Conservation (phyloP, 768 basidiomycete species). For the Exsudoporus frostii region DNA sequence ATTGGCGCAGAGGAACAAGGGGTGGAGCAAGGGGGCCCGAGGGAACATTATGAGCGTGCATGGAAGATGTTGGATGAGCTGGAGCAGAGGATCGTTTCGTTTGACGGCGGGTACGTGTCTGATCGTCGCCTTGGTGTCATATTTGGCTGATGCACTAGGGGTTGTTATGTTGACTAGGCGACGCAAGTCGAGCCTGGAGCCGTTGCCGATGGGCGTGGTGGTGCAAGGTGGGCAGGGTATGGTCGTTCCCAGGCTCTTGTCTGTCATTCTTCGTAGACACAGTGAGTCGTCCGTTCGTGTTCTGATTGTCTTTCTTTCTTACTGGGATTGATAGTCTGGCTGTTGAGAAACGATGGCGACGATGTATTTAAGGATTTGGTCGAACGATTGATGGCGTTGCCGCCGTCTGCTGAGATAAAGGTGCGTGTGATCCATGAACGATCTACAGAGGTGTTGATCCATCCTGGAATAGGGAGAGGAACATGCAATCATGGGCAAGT, state of each 20-base stretch:
- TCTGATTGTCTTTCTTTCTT: slow-evolving; percentile 7
- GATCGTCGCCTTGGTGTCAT: background rate
- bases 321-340: slow-evolving; percentile 49
- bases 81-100: slow-evolving; percentile 48
- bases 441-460: background rate
- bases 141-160: background rate
- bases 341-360: slow-evolving; percentile 54
- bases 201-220: slow-evolving; percentile 19
- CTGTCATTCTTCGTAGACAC: slow-evolving; percentile 60
- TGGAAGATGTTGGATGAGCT: slow-evolving; percentile 60
- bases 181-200: slow-evolving; percentile 43
- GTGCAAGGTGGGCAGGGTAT: slow-evolving; percentile 40
- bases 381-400: slow-evolving; percentile 53
- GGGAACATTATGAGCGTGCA: slow-evolving; percentile 53
- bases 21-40: slow-evolving; percentile 40
- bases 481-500: slow-evolving; percentile 66
- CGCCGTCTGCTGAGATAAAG: slow-evolving; percentile 55
- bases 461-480: slow-evolving; percentile 61
- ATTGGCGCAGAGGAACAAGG: slow-evolving; percentile 29
- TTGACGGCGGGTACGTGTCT: slow-evolving; percentile 50
- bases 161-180: slow-evolving; percentile 29
- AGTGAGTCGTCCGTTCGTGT: slow-evolving; percentile 43
- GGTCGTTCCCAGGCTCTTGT: slow-evolving; percentile 58
- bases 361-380: slow-evolving; percentile 54
- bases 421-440: slow-evolving; percentile 32